Conservation (phyloP, 768 basidiomycete genomes). For the Paxillus rubicundulus region DNA sequence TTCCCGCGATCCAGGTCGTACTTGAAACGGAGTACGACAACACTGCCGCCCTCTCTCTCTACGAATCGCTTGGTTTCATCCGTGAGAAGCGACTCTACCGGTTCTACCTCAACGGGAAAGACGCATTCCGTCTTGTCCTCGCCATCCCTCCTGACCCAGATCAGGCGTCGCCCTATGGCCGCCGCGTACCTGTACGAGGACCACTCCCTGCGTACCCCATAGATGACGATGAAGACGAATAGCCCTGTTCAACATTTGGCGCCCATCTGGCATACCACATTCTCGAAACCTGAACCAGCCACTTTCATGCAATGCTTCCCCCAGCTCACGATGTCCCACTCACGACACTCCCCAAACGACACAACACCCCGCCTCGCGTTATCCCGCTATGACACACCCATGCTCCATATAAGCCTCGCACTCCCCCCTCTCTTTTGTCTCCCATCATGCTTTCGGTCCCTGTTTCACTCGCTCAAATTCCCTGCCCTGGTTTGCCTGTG, state of each 20-base stretch:
- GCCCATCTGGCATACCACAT: neutral
- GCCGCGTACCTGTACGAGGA: conserved; percentile 13
- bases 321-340: neutral
- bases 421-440: neutral
- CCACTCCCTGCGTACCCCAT: conserved; percentile 21
- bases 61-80: conserved; percentile 91
- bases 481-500: no score
- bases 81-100: conserved; percentile 92
- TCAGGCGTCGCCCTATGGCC: conserved; percentile 9
- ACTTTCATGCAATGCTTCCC: neutral
- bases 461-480: neutral
- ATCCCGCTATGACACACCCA: neutral
- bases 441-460: neutral
- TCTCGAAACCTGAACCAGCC: neutral
- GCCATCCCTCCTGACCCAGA: conserved; percentile 44
- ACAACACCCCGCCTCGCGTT: neutral
- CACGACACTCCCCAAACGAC: neutral
- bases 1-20: conserved; percentile 56
- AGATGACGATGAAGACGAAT: conserved; percentile 28
- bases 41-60: conserved; percentile 79
- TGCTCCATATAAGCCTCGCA: neutral
- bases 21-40: conserved; percentile 98
- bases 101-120: conserved; percentile 97
- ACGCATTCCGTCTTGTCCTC: conserved; percentile 84
- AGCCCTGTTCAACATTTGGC: neutral